Conservation (phyloP, 345 rosid species). For the Corchorus olitorius region DNA sequence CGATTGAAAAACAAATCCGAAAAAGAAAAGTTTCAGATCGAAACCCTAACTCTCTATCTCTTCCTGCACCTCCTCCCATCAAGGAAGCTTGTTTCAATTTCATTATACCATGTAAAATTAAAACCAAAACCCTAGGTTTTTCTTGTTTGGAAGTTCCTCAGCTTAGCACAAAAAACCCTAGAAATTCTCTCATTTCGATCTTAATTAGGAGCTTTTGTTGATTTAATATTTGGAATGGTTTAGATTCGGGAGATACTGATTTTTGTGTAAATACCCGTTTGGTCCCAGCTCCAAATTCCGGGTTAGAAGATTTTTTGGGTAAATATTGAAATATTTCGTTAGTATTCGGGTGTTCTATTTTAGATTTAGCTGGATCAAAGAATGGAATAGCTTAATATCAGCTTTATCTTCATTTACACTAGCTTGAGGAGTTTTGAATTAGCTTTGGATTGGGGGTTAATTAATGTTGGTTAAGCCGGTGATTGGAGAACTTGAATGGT, state of each 20-base stretch:
- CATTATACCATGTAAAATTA: neutral
- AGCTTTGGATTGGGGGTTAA: conserved; percentile 16
- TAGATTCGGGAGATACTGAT: neutral
- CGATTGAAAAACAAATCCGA: conserved; percentile 25
- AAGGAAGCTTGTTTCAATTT: conserved; percentile 14
- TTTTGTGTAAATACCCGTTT: conserved; percentile 15
- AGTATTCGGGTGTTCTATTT: neutral
- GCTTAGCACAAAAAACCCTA: conserved; percentile 34
- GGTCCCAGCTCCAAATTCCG: conserved; percentile 16
- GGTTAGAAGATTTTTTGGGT: neutral
- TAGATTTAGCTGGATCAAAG: conserved; percentile 24
- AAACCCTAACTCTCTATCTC: conserved; percentile 27
- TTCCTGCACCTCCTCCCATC: neutral
- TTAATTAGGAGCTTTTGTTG: neutral
- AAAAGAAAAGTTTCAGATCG: conserved; percentile 24
- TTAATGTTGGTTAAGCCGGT: conserved; percentile 19
- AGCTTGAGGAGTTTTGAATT: conserved; percentile 25
- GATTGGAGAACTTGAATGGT: neutral
- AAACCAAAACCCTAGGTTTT: conserved; percentile 35
- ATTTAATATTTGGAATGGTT: conserved; percentile 6
- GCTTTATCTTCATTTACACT: conserved; percentile 18
- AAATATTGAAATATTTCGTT: conserved; percentile 1
- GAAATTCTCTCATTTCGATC: neutral
- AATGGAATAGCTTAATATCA: conserved; percentile 28
- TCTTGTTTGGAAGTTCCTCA: conserved; percentile 3